A percentile compares a stretch with the other conserved stretches of the same genome.
Conservation (phyloP, 768 basidiomycete genomes). For the Rhizopogon roseolus region DNA sequence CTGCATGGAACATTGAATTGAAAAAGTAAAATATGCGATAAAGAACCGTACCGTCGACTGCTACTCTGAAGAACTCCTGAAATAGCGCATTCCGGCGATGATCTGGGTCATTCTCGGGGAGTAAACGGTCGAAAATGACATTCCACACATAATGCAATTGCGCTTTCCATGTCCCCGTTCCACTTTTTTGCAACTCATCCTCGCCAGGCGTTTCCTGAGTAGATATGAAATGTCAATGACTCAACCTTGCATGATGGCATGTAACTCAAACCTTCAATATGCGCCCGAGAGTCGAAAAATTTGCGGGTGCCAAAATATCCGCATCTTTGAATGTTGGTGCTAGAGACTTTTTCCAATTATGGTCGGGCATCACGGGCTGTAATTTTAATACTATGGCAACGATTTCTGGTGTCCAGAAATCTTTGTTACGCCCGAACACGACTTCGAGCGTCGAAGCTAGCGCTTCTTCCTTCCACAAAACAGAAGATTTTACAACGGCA, state of each 20-base stretch:
- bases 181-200: constrained; percentile 45
- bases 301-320: constrained; percentile 64
- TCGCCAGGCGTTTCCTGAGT: constrained; percentile 53
- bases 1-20: constrained; percentile 33
- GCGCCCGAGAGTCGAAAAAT: constrained; percentile 66
- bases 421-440: constrained; percentile 35
- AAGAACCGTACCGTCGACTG: constrained; percentile 76
- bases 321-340: constrained; percentile 74
- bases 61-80: constrained; percentile 86
- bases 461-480: constrained; percentile 70
- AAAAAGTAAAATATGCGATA: neutral
- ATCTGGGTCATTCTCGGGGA: constrained; percentile 41
- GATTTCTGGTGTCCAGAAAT: constrained; percentile 82
- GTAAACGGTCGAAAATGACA: constrained; percentile 69
- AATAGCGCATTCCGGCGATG: constrained; percentile 53
- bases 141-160: constrained; percentile 93
- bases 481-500: constrained; percentile 49
- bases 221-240: constrained; percentile 7
- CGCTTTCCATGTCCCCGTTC: constrained; percentile 73
- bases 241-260: neutral
- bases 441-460: constrained; percentile 42
- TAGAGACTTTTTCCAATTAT: constrained; percentile 63
- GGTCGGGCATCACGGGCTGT: constrained; percentile 52
- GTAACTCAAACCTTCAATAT: constrained; percentile 68
- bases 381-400: constrained; percentile 74